A percentile compares a stretch with the other conserved stretches of the same genome.
Conservation (phyloP, 2,329 filamentous ascomycete genomes). For the Phaeosphaeria sp. region DNA sequence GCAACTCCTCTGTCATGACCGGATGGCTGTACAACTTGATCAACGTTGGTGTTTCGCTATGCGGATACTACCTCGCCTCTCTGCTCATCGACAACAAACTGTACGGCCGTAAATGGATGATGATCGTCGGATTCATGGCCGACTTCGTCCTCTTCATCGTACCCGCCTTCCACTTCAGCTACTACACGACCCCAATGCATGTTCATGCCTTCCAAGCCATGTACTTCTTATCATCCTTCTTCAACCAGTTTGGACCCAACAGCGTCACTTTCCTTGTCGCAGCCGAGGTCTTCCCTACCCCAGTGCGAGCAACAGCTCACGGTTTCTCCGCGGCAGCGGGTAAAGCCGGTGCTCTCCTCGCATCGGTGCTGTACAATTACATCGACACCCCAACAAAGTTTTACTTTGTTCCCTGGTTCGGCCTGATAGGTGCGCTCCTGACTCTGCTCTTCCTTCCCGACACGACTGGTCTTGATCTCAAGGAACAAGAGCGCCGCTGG, state of each 20-base stretch:
- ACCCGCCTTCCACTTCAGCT: conserved; percentile 85
- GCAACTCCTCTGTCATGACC: conserved; percentile 76
- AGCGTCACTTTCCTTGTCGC: conserved; percentile 95
- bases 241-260: conserved; percentile 99
- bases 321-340: conserved; percentile 92
- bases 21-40: conserved; percentile 92
- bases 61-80: conserved; percentile 88
- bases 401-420: conserved; percentile 94
- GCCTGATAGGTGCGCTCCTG: conserved; percentile 82
- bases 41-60: conserved; percentile 86
- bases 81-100: conserved; percentile 95
- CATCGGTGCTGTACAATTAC: conserved; percentile 93
- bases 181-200: conserved; percentile 75
- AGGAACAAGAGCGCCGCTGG: conserved; percentile 97
- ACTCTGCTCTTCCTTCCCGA: conserved; percentile 92
- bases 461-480: conserved; percentile 93
- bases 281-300: conserved; percentile 94
- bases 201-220: conserved; percentile 95
- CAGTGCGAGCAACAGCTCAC: conserved; percentile 90
- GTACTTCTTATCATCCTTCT: conserved; percentile 98
- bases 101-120: conserved; percentile 96
- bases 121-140: conserved; percentile 90
- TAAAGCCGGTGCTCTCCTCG: conserved; percentile 86
- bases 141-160: conserved; percentile 94
- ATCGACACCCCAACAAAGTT: conserved; percentile 86